Evolutionary conservation across 805 yeast species (phyloP), one percentile per base, ranked within the genome.

Genomic region (Tetrapisispora iriomotensis): DNA sequence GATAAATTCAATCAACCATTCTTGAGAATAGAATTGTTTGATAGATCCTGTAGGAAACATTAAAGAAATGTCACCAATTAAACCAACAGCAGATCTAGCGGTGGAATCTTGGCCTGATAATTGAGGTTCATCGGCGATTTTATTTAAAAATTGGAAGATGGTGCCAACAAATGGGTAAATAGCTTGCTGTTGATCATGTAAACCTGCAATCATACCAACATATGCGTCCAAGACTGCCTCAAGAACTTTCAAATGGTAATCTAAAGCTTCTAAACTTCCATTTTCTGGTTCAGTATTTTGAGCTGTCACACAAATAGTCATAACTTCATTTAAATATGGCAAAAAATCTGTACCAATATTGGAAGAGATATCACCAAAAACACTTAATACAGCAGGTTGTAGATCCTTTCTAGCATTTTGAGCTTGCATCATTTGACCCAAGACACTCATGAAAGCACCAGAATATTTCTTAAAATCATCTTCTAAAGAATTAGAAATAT

Each of bases 181-280:
- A 28, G 75, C 71, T 29, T 74, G 74, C 14, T 95, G 86, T 15
- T 68, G 62, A 39, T 74, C 80, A 44, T 75, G 77, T 52, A 85
- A 62, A n/a, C 97, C 96, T 36, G 94, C 87, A 42, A 90, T 86
- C 36, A 92, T 79, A 45, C 98, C 98, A 26, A 88, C 95, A 58
- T 86, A 92, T 28, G 96, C 87, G 61, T 92, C 97, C 50, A 92
- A 70, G n/a, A 88, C 90, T 5, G 97, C 71, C 62, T 86, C 96
- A 49, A 80, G 77, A 34, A 92, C 75, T 35, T 68, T 70, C 44
- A 75, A 65, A 25, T 80, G 72, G 53, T 85, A 85, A 45, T 88
- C 96, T 41, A 78, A 68, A 15, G 86, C 74, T 45, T 92, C 97
- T 30, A 75, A 55, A 8, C 87, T 69, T 30, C 72, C 64, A 49